Evolutionary conservation across 768 basidiomycete species (phyloP).

Genomic region (Stropharia rugosoannulata): DNA sequence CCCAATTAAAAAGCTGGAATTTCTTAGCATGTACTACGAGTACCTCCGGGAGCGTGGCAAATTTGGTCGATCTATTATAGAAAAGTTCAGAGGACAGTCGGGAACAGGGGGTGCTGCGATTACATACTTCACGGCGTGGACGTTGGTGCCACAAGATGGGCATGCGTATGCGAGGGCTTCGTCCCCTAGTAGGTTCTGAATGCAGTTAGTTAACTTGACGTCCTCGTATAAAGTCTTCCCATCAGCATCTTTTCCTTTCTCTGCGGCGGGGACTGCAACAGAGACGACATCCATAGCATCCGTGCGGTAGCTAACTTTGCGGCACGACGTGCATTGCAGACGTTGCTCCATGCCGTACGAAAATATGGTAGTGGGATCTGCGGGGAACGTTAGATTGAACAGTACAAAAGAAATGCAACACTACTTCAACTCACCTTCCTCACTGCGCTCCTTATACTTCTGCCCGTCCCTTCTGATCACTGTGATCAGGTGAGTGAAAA

Average conservation of each 20-base stretch:
- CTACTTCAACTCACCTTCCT: conserved; percentile 20
- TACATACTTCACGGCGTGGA: conserved; percentile 71
- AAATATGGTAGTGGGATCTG: conserved; percentile 76
- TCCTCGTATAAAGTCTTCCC: conserved; percentile 64
- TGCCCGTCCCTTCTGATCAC: conserved; percentile 66
- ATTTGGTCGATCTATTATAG: conserved; percentile 62
- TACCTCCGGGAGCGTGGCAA: conserved; percentile 86
- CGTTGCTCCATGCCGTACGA: conserved; percentile 85
- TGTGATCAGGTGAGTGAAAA: conserved; percentile 79
- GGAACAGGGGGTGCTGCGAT: not conserved
- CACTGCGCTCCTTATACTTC: conserved; percentile 40
- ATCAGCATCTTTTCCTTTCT: conserved; percentile 52
- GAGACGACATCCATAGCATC: conserved; percentile 79
- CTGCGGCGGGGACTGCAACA: conserved; percentile 72
- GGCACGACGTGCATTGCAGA: conserved; percentile 78
- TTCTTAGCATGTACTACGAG: conserved; percentile 90
- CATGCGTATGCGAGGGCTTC: conserved; percentile 84
- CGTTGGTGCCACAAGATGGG: conserved; percentile 66
- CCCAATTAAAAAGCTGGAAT: conserved; percentile 95
- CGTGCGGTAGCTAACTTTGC: conserved; percentile 77
- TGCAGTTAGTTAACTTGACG: conserved; percentile 58
- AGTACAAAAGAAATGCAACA: not conserved
- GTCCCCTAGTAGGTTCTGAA: conserved; percentile 53
- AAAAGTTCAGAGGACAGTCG: not conserved
- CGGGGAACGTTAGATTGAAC: not conserved